A percentile compares a stretch with the other conserved stretches of the same genome.
phyloP scores from a whole-genome alignment of 2,329 filamentous ascomycete genomes.

The Hypoxylon sp. region DNA sequence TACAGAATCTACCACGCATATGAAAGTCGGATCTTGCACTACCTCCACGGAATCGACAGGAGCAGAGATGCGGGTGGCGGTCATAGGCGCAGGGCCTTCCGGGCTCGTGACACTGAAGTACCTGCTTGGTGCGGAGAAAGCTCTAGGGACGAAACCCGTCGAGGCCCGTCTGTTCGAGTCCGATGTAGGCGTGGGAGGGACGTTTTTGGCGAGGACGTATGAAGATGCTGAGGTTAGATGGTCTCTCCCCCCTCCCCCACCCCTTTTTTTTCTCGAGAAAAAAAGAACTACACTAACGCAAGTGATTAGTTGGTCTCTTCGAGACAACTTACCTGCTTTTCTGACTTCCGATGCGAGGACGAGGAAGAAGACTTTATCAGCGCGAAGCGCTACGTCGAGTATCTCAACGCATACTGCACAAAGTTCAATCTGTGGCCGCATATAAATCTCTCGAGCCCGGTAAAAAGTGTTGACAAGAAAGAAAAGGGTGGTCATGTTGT shows the following conservation, averaged over 20 bases:
- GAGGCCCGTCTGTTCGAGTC: conserved; percentile 54
- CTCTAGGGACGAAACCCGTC: conserved; percentile 47
- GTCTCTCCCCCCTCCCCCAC: too few species aligned
- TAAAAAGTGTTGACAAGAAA: conserved; percentile 41
- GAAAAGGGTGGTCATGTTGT: conserved; percentile 36
- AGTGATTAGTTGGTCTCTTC: conserved; percentile 51
- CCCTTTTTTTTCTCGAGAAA: too few species aligned
- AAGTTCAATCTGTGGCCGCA: conserved; percentile 50
- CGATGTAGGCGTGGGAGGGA: conserved; percentile 52
- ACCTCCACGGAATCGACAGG: conserved; percentile 16
- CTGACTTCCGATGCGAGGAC: conserved; percentile 52
- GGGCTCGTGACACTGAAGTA: conserved; percentile 52
- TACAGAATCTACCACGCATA: conserved; percentile 27
- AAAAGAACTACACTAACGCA: conserved; percentile 7
- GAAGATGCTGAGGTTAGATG: conserved; percentile 56
- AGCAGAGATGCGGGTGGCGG: conserved; percentile 45
- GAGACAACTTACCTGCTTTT: conserved; percentile 56
- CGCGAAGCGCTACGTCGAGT: conserved; percentile 51
- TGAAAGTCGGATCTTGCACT: conserved; percentile 32
- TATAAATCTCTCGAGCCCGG: conserved; percentile 49
- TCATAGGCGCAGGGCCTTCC: conserved; percentile 51
- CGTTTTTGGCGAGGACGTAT: conserved; percentile 54
- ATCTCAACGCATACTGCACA: conserved; percentile 53
- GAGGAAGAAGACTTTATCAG: conserved; percentile 56
- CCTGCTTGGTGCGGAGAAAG: conserved; percentile 45